Evolutionary conservation across 1,284 basidiomycete species (phyloP).

Genomic region (Sphagnurus paluster): DNA sequence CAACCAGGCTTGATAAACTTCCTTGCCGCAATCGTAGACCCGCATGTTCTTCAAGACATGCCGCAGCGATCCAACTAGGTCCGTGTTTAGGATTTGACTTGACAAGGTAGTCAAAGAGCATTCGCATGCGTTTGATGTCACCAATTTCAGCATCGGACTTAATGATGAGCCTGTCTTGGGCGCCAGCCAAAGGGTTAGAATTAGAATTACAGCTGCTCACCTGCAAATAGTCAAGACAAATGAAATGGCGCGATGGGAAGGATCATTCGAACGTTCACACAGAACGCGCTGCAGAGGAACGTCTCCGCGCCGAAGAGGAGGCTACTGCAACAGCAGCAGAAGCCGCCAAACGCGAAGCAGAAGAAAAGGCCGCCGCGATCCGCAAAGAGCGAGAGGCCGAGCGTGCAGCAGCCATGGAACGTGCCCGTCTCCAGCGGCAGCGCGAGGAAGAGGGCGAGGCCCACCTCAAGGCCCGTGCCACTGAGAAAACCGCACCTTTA

Average conservation of each 20-base stretch:
- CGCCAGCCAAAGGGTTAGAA: no score
- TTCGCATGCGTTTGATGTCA: conserved; percentile 96
- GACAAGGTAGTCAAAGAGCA: conserved; percentile 94
- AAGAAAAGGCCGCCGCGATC: conserved; percentile 52
- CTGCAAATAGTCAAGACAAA: no score
- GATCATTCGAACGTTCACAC: no score
- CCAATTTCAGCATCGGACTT: conserved; percentile 97
- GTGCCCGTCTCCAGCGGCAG: conserved; percentile 60
- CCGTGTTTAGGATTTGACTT: conserved; percentile 98
- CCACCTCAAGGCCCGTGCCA: conserved; percentile 38
- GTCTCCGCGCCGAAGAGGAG: conserved; percentile 50
- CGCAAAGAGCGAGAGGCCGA: conserved; percentile 70
- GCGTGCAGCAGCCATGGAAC: conserved; percentile 59
- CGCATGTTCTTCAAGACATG: conserved; percentile 93
- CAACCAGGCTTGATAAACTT: conserved; percentile 95
- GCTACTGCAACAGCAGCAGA: conserved; percentile 50
- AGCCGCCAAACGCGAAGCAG: conserved; percentile 57
- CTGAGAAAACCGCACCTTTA: conserved; percentile 30
- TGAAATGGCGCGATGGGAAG: no score
- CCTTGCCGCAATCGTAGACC: conserved; percentile 92
- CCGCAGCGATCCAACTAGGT: conserved; percentile 98
- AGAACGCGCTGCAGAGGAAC: conserved; percentile 58
- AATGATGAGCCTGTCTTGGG: conserved; percentile 85
- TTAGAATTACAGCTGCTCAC: no score
- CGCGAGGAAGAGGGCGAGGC: conserved; percentile 82